Base-by-base conservation (phyloP, 768 basidiomycete species). In the Suillus ampliporus region DNA sequence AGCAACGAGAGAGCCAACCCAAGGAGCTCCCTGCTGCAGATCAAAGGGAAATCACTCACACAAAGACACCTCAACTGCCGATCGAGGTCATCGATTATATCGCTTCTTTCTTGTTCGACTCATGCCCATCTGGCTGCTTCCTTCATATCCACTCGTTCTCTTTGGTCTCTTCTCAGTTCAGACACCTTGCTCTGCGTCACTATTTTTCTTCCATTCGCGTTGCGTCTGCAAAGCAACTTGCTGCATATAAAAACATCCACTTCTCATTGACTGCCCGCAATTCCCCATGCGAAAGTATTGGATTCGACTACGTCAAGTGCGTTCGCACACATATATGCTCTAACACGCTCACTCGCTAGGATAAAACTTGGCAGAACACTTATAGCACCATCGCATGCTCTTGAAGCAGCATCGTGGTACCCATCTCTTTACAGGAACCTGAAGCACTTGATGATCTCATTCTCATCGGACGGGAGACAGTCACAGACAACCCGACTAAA, bases 251-350 rank as follows among this genome's bases (percentile, higher is more conserved):
- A 67, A 68, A 57, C 60, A 64, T 65, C 64, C 84, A 61, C 58
- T 65, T 11, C 68, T 83, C 53, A 62, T 64, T 67, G 71, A 51
- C 58, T 21, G 74, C 64, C 61, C 72, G 64, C 59, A 65, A 47
- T 61, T 48, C 38, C 61, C 54, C 62, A 60, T 64, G 50, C 61
- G 67, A 26, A 48, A 62, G 61, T 37, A 66, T 71, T 17, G 80
- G 79, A 6, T 80, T 81, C 64, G 62, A 66, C 38, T 85, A 84
- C 80, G 78, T 84, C 51, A 83, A 74, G 85, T 86, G 64, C 63
- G 82, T 26, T 3, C 64, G 56, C 52, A 58, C 51, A 63, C 61
- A 70, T 65, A 73, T 70, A 64, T 71, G 41, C 48, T 31, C 23
- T n/a, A 26, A 8, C 17, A 38, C 50, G 10, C 26, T 61, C 35